These are phyloP conservation scores for Saturnispora galanensis DNA, from an alignment of 805 yeast species.

Conservation along the genomic window DNA sequence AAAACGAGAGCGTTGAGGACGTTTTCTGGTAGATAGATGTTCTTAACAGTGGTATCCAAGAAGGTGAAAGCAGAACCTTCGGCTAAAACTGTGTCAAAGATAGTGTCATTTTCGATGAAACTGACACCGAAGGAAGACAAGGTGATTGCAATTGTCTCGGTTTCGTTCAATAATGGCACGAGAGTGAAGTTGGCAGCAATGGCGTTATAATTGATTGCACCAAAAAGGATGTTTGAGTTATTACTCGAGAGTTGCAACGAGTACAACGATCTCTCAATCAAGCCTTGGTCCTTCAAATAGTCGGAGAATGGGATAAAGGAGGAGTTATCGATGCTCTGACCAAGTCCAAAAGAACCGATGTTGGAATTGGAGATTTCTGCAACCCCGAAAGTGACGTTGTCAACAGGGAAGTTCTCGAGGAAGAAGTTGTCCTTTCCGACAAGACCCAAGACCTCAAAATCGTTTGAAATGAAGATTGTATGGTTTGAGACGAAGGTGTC, in stretches of 20 bases:
- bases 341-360: constrained; percentile 15
- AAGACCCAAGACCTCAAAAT: constrained; percentile 8
- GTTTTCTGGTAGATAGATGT: constrained; percentile 8
- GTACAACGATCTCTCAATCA: constrained; percentile 11
- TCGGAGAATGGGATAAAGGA: constrained; percentile 11
- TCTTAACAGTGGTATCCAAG: constrained; percentile 5
- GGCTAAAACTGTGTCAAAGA: constrained; percentile 5
- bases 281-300: constrained; percentile 8
- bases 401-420: neutral
- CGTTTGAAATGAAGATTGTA: constrained; percentile 1
- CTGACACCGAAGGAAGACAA: constrained; percentile 12
- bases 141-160: constrained; percentile 11
- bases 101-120: constrained; percentile 1
- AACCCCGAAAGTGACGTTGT: constrained; percentile 8
- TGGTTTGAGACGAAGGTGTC: constrained; percentile 6
- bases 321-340: constrained; percentile 8
- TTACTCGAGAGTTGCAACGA: constrained; percentile 5
- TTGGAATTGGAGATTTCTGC: constrained; percentile 11
- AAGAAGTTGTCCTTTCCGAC: constrained; percentile 10
- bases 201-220: constrained; percentile 10
- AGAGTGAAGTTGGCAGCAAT: constrained; percentile 8
- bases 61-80: constrained; percentile 6
- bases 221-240: constrained; percentile 8
- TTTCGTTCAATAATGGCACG: constrained; percentile 12
- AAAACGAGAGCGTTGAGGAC: constrained; percentile 1